Evolutionary conservation across 2,329 filamentous ascomycete genomes (phyloP), one percentile per base, ranked within the genome.

Genomic region (Triangularia verruculosa): DNA sequence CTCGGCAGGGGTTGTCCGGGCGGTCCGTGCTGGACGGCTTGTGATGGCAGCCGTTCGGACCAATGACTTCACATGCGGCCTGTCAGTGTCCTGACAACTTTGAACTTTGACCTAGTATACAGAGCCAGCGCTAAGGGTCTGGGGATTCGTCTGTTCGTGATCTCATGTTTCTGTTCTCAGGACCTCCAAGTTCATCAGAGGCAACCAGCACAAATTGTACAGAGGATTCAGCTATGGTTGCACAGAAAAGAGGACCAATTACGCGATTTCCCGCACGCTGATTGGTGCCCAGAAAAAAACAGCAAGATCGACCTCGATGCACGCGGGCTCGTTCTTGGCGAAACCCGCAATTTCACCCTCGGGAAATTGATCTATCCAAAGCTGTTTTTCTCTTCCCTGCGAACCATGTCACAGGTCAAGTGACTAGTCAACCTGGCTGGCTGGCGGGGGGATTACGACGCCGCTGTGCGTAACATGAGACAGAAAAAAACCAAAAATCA

Each of bases 281-380:
- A 69, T 69, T 69, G 68, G 68, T 66, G 68, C 66, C 66, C 66
- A 65, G 66, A 64, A 30, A 64, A 30, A 65, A 57, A 61, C 34
- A 61, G 52, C 62, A 54, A 63, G 64, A 69, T 67, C 64, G 67
- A 62, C 62, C 43, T 20, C 47, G 58, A 28, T 24, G 28, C n/a
- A n/a, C n/a, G n/a, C 15, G 51, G 20, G 20, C 51, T 54, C 27
- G 51, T 54, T n/a, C 51, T 54, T 54, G 51, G 51, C 51, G 22
- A 27, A 54, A 54, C 32, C 32, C 25, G 34, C 39, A 59, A 59
- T 59, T 52, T 59, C 47, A 59, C 34, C n/a, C 15, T 51, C 28
- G 43, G 51, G 51, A 28, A 24, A 28, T 24, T 25, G 20, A 54
- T 54, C 20, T 54, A 24, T 54, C 39, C 39, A 47, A n/a, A 47